A percentile compares a stretch with the other conserved stretches of the same genome.
phyloP scores from a whole-genome alignment of 768 basidiomycete species.

The Lentinula edodes region DNA sequence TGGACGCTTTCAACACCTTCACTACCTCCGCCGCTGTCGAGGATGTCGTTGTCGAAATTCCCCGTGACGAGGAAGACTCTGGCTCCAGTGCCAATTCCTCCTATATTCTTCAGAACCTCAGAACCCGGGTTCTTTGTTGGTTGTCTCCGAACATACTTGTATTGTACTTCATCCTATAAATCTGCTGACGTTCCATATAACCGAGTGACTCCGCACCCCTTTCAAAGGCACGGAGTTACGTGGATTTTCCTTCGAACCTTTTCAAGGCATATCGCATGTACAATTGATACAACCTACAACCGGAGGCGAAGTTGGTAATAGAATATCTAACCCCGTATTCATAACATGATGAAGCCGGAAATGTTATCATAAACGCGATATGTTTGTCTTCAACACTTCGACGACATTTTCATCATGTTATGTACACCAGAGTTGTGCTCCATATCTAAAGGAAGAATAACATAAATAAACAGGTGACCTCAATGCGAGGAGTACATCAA shows the following conservation, averaged over 20 bases:
- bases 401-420: neutral
- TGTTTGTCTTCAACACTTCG: neutral
- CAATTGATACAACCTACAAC: too few relatives aligned
- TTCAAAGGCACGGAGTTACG: too few relatives aligned
- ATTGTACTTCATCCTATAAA: neutral
- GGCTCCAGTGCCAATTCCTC: conserved; percentile 1
- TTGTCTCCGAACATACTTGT: neutral
- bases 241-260: too few relatives aligned
- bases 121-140: neutral
- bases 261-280: too few relatives aligned
- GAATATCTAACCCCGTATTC: too few relatives aligned
- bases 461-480: neutral
- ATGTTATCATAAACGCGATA: neutral
- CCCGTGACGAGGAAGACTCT: neutral
- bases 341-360: too few relatives aligned
- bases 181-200: neutral
- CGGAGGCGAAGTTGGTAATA: too few relatives aligned
- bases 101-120: neutral
- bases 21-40: neutral
- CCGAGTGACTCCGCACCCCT: too few relatives aligned
- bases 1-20: conserved; percentile 4
- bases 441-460: neutral
- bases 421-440: neutral
- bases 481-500: neutral
- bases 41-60: neutral